Base-by-base conservation (phyloP, 257 asterid species). In the Salvia rosmarinus region DNA sequence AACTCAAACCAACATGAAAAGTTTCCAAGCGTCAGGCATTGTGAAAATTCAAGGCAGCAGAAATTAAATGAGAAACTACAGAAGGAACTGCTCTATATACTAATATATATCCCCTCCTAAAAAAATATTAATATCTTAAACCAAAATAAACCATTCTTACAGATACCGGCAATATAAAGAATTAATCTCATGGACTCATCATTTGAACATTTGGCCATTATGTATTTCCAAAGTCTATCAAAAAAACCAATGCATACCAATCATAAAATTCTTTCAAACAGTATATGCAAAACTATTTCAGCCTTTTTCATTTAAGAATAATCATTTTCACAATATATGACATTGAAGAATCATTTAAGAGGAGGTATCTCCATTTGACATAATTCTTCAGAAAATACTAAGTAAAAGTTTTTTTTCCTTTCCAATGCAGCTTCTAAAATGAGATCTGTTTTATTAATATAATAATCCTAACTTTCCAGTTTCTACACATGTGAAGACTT, bases 11-110 rank as follows among this genome's bases (percentile, higher is more conserved):
- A 10, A 32, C 9, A 59, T 68, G 50, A 16, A 32, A 40, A 30
- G 23, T 16, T 19, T 12, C 63, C 67, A 71, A 71, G 28, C 44
- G 73, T 21, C 28, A 25, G 56, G 19, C 34, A 40, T 9, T 55
- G 42, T 2, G 44, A 64, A 47, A 59, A 65, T 30, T 56, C 64
- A 44, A 68, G 11, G 73, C 70, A 39, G 57, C 70, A 58, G 6
- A 6, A 19, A 8, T 44, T n/a, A 70, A 55, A 61, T 64, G 30
- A 68, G 50, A 61, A 68, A 14, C 46, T 40, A 23, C 35, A 14
- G 9, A 35, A 40, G 46, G 25, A 21, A 61, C 60, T 40, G 28
- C 23, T 47, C 54, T 8, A 59, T 68, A 3, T 11, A 74, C 50
- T 1, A 13, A 44, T 47, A 39, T 7, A 46, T 30, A n/a, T 21